Percentiles rank a stretch among this genome's conserved stretches.
These are phyloP conservation scores for Poa annua DNA, from an alignment of 176 grass and related monocot species.

Conservation along the genomic window DNA sequence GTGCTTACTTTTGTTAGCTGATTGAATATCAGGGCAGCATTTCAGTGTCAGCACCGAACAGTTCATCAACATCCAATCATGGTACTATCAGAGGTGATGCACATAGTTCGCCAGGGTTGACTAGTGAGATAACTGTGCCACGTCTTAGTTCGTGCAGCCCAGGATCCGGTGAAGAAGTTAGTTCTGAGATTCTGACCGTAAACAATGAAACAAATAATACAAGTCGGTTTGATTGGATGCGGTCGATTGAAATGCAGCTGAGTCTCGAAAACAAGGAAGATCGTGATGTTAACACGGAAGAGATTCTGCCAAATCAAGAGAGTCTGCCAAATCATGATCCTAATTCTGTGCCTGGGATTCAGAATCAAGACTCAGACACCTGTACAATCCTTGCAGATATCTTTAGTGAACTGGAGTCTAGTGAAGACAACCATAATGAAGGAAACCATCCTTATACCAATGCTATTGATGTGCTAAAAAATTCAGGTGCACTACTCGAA, in stretches of 20 bases:
- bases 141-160: conserved; percentile 55
- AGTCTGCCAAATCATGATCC: conserved; percentile 37
- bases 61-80: conserved; percentile 52
- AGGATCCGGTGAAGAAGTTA: conserved; percentile 77
- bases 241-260: conserved; percentile 51
- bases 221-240: conserved; percentile 49
- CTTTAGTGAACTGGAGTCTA: conserved; percentile 40
- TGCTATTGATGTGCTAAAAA: conserved; percentile 63
- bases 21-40: conserved; percentile 56
- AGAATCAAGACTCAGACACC: conserved; percentile 39
- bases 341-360: conserved; percentile 13
- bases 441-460: conserved; percentile 28
- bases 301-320: conserved; percentile 39
- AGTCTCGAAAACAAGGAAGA: conserved; percentile 61
- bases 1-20: conserved; percentile 11
- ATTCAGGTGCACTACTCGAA: conserved; percentile 58
- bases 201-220: conserved; percentile 37
- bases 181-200: conserved; percentile 52
- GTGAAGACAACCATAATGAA: conserved; percentile 37
- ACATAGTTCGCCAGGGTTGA: conserved; percentile 50
- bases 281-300: neutral
- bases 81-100: conserved; percentile 46
- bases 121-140: conserved; percentile 47
- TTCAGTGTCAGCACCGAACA: conserved; percentile 43
- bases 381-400: conserved; percentile 45